Evolutionary conservation across 495 filamentous ascomycete species (phyloP), one percentile per base, ranked within the genome.

Genomic region (Cercophora samala): DNA sequence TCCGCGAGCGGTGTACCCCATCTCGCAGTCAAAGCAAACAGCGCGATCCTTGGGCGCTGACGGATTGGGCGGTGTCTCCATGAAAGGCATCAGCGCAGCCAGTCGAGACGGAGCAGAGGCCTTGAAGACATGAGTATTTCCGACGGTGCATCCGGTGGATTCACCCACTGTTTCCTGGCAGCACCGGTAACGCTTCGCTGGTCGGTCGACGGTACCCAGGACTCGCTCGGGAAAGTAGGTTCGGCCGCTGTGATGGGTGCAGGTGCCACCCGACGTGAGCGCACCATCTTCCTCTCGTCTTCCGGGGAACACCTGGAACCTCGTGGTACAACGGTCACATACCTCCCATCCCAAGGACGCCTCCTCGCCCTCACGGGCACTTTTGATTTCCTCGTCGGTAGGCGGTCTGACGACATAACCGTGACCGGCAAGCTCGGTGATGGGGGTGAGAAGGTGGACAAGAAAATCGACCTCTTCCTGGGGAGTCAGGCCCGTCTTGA

Each of bases 241-340:
- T 68, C 87, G 89, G 9, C 87, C 91, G 54, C 84, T 89, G 75
- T 99, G 95, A 75, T 93, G 88, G 0, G 78, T 86, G 78, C 95
- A 99, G 21, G 76, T 72, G 0, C 93, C 93, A 32, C 90, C 90
- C 4, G 85, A 88, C 0, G 94, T 84, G 52, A 97, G 81, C 1
- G 88, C 85, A 1, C 94, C 95, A 70, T 98, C 95, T 64, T 86
- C 85, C 62, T 86, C 84, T 59, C 92, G 84, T 42, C 95, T 89
- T 18, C 92, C 92, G 6, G 93, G 92, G 70, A 96, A 98, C 18
- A 96, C 92, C 75, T 97, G 93, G 72, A 99, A 98, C 26, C 93
- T 87, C 22, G 84, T 86, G 23, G 78, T 82, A 76, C 95, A 99
- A 17, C 95, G 89, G 72, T 97, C 94, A 72, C 95, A 99, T 18